Conservation (phyloP, 305 asterid genomes). For the Ajuga reptans region DNA sequence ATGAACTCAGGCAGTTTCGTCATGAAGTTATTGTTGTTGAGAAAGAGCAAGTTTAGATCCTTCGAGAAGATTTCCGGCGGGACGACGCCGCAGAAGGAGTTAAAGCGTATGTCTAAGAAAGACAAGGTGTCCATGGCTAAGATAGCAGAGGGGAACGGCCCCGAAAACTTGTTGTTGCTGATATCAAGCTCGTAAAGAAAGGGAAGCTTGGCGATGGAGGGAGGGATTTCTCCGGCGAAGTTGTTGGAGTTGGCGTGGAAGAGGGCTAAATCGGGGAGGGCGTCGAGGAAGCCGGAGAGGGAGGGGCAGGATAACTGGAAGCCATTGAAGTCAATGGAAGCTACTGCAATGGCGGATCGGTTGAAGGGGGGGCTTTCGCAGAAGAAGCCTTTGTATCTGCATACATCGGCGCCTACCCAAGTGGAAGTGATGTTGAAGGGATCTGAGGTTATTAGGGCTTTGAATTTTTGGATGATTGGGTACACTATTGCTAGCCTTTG, state of each 20-base stretch:
- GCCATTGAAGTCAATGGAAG: slow-evolving; percentile 74
- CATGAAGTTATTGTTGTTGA: slow-evolving; percentile 66
- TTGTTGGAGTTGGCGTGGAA: slow-evolving; percentile 74
- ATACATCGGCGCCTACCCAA: slow-evolving; percentile 57
- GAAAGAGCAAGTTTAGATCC: slow-evolving; percentile 50
- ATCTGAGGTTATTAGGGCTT: slow-evolving; percentile 42
- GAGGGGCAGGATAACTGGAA: slow-evolving; percentile 48
- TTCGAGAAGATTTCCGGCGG: slow-evolving; percentile 48
- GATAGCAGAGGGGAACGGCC: slow-evolving; percentile 49
- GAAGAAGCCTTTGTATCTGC: slow-evolving; percentile 60
- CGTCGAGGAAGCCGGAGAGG: slow-evolving; percentile 57
- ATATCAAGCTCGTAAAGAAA: slow-evolving; percentile 63
- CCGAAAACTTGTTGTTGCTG: slow-evolving; percentile 61
- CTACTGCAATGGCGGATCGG: slow-evolving; percentile 59
- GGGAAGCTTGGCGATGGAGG: slow-evolving; percentile 35
- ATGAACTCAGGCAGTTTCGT: slow-evolving; percentile 49
- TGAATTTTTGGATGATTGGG: slow-evolving; percentile 57
- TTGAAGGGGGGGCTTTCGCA: slow-evolving; percentile 68
- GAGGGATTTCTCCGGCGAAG: slow-evolving; percentile 49
- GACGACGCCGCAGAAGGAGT: slow-evolving; percentile 52
- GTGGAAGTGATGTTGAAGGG: slow-evolving; percentile 50
- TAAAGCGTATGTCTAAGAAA: slow-evolving; percentile 62
- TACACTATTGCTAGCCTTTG: slow-evolving; percentile 49
- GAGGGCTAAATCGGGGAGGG: slow-evolving; percentile 62
- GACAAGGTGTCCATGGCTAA: slow-evolving; percentile 40